Percentiles rank a stretch among this genome's conserved stretches.
These are phyloP conservation scores for Fraxinus sp. DNA, from an alignment of 305 asterid genomes.

Conservation along the genomic window DNA sequence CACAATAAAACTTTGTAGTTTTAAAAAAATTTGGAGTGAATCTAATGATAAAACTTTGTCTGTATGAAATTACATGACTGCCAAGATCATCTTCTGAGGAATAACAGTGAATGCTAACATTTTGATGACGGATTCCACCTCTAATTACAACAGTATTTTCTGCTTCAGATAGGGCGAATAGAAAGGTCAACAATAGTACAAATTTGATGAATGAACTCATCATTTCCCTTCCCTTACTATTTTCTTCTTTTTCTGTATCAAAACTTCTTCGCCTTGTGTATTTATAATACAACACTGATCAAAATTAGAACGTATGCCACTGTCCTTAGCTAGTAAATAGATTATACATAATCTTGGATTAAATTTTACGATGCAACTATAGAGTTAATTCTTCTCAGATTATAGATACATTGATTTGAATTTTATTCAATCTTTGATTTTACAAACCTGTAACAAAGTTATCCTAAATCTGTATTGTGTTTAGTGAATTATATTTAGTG, in stretches of 20 bases:
- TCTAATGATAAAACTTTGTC: background rate
- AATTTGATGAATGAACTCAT: background rate
- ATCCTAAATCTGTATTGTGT: background rate
- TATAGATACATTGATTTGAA: background rate
- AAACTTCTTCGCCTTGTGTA: background rate
- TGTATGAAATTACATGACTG: background rate
- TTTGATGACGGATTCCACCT: background rate
- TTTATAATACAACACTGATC: background rate
- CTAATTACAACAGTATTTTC: background rate
- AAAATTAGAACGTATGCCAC: too few species aligned
- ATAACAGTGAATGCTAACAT: slow-evolving; percentile 4
- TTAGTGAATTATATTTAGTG: background rate
- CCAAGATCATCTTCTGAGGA: slow-evolving; percentile 7
- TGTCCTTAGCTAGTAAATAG: too few species aligned
- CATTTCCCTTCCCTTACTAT: background rate
- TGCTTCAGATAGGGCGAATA: background rate
- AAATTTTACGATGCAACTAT: background rate
- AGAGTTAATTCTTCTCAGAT: background rate
- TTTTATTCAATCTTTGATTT: background rate
- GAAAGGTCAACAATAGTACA: background rate
- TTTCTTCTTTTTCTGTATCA: background rate
- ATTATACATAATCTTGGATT: background rate
- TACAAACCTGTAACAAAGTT: background rate
- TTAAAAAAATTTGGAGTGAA: background rate
- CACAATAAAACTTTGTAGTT: slow-evolving; percentile 13